These are phyloP conservation scores for Sugiyamaella xylanicola DNA, from an alignment of 1,139 yeast species.

Conservation along the genomic window DNA sequence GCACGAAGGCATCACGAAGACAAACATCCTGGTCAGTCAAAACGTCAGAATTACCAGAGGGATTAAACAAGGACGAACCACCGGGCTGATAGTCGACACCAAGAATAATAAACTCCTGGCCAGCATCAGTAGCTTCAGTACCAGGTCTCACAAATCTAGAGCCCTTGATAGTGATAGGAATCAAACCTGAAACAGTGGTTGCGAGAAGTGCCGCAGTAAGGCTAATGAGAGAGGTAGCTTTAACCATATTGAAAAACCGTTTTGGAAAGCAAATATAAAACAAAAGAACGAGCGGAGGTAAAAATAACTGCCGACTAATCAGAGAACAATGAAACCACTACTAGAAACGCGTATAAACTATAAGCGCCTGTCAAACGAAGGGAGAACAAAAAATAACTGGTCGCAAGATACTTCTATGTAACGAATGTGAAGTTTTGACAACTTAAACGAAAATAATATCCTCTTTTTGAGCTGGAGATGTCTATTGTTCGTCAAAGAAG, in stretches of 20 bases:
- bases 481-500: no score
- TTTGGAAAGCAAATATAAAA: no score
- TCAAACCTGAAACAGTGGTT: conserved; percentile 40
- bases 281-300: background rate
- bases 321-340: background rate
- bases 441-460: background rate
- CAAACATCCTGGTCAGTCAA: conserved; percentile 71
- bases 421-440: background rate
- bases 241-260: no score
- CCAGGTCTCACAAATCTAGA: conserved; percentile 73
- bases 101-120: conserved; percentile 45
- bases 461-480: no score
- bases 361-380: background rate
- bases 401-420: no score
- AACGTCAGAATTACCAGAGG: conserved; percentile 59
- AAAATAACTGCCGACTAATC: no score
- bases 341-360: background rate
- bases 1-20: conserved; percentile 75
- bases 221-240: background rate
- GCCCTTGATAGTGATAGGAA: conserved; percentile 56
- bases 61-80: conserved; percentile 61
- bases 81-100: conserved; percentile 78
- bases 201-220: conserved; percentile 6
- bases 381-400: background rate
- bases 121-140: conserved; percentile 47